phyloP scores from a whole-genome alignment of 768 basidiomycete species.

The Termitomyces sp. region DNA sequence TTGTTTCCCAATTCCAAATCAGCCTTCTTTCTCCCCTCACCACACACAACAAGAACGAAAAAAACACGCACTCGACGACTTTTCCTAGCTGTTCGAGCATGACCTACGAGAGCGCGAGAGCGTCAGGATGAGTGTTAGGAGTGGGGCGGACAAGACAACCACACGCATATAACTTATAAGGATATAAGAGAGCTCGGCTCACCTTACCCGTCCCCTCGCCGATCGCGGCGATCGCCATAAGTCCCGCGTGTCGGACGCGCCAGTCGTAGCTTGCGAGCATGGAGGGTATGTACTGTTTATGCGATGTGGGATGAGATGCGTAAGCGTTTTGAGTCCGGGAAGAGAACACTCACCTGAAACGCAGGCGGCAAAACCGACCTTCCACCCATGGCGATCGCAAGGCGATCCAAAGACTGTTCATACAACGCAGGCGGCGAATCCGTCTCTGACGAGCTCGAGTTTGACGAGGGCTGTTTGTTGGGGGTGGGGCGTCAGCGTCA shows the following conservation, averaged over 20 bases:
- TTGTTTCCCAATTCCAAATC: too few relatives aligned
- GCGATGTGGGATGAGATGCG: too few relatives aligned
- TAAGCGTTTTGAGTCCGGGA: too few relatives aligned
- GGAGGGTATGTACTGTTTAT: slow-evolving; percentile 61
- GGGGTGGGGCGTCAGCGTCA: too few relatives aligned
- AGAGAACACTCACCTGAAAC: too few relatives aligned
- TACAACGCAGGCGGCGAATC: slow-evolving; percentile 73
- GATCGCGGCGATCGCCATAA: slow-evolving; percentile 85
- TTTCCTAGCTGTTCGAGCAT: slow-evolving; percentile 83
- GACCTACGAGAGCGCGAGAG: too few relatives aligned
- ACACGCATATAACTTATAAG: too few relatives aligned
- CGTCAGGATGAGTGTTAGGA: too few relatives aligned
- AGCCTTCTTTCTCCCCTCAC: background rate
- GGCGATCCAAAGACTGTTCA: slow-evolving; percentile 79
- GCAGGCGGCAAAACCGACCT: slow-evolving; percentile 73
- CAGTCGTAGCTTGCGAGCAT: slow-evolving; percentile 84
- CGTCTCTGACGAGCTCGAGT: slow-evolving; percentile 53
- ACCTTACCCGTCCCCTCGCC: slow-evolving; percentile 80
- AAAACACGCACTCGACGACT: slow-evolving; percentile 63
- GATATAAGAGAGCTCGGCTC: too few relatives aligned
- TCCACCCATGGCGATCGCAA: slow-evolving; percentile 81
- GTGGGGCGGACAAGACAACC: too few relatives aligned
- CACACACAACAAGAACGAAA: background rate
- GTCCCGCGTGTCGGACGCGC: slow-evolving; percentile 79
- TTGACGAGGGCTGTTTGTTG: slow-evolving; percentile 58